phyloP scores from a whole-genome alignment of 2,329 filamentous ascomycete species.

The Nannizzia gypsea region DNA sequence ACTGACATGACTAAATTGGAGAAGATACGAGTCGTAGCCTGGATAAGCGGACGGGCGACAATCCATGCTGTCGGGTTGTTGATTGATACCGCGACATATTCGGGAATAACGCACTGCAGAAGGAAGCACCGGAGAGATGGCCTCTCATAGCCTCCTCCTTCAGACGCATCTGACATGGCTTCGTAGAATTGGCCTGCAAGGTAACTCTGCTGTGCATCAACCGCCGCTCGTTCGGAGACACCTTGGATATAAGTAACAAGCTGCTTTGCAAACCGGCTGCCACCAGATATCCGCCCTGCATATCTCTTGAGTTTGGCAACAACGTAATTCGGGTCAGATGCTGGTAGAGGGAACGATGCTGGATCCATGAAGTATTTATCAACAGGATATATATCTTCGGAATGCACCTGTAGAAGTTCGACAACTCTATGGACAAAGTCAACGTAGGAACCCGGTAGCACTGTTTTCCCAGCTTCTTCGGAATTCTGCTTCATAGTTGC shows the following conservation, averaged over 20 bases:
- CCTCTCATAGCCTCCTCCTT: constrained; percentile 28
- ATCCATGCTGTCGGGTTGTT: constrained; percentile 39
- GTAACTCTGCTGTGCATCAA: constrained; percentile 46
- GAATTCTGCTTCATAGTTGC: constrained; percentile 50
- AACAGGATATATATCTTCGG: constrained; percentile 43
- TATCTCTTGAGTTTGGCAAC: constrained; percentile 50
- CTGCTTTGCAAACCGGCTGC: constrained; percentile 39
- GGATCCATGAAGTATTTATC: constrained; percentile 51
- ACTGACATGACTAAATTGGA: constrained; percentile 36
- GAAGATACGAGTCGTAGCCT: constrained; percentile 35
- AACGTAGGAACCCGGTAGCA: constrained; percentile 43
- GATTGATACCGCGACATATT: constrained; percentile 43
- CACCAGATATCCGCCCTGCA: constrained; percentile 40
- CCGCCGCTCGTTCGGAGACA: constrained; percentile 46
- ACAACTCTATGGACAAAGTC: constrained; percentile 51
- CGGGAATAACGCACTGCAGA: constrained; percentile 44
- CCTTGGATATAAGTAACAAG: constrained; percentile 49
- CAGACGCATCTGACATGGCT: constrained; percentile 37
- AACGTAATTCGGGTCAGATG: constrained; percentile 50
- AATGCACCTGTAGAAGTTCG: constrained; percentile 49
- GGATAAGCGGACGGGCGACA: constrained; percentile 41
- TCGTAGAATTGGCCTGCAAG: constrained; percentile 43
- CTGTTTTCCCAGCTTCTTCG: constrained; percentile 37
- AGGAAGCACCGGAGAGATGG: constrained; percentile 42
- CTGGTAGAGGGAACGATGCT: constrained; percentile 47